These are phyloP conservation scores for Chaetomium tenue DNA, from an alignment of 495 filamentous ascomycete genomes.

Conservation along the genomic window DNA sequence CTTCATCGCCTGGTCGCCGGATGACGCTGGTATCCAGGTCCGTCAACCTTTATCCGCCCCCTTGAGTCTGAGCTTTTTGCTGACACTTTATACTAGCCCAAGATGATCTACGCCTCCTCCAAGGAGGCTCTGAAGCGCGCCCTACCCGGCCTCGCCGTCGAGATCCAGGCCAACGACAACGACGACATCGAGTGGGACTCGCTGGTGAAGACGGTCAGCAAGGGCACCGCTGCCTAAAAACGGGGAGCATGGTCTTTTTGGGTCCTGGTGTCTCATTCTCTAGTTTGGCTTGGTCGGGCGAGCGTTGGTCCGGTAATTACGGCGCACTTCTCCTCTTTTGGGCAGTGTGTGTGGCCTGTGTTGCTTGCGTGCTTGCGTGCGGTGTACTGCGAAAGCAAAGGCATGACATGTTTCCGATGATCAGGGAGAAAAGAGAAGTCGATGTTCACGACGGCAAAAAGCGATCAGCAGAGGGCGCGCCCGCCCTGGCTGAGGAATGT, in stretches of 20 bases:
- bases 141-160: slow-evolving; percentile 71
- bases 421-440: slow-evolving; percentile 2
- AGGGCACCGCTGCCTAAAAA: slow-evolving; percentile 55
- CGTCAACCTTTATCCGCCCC: slow-evolving; percentile 36
- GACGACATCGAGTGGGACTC: slow-evolving; percentile 84
- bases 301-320: slow-evolving; percentile 14
- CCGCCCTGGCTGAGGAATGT: neutral
- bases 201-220: slow-evolving; percentile 76
- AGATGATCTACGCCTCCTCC: slow-evolving; percentile 97
- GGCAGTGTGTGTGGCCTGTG: neutral
- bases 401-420: slow-evolving; percentile 7
- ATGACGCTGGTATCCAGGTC: slow-evolving; percentile 78
- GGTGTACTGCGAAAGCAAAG: neutral
- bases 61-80: neutral
- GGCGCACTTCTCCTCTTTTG: slow-evolving; percentile 3
- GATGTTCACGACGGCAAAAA: neutral
- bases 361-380: neutral
- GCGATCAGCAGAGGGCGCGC: neutral
- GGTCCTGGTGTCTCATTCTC: neutral
- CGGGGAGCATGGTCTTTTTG: neutral
- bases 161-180: slow-evolving; percentile 90
- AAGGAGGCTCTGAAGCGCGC: slow-evolving; percentile 88
- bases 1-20: slow-evolving; percentile 91
- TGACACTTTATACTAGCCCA: slow-evolving; percentile 53
- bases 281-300: slow-evolving; percentile 11